A percentile compares a stretch with the other conserved stretches of the same genome.
Conservation (phyloP, 2,329 filamentous ascomycete genomes). For the Aspergillus neoniger region DNA sequence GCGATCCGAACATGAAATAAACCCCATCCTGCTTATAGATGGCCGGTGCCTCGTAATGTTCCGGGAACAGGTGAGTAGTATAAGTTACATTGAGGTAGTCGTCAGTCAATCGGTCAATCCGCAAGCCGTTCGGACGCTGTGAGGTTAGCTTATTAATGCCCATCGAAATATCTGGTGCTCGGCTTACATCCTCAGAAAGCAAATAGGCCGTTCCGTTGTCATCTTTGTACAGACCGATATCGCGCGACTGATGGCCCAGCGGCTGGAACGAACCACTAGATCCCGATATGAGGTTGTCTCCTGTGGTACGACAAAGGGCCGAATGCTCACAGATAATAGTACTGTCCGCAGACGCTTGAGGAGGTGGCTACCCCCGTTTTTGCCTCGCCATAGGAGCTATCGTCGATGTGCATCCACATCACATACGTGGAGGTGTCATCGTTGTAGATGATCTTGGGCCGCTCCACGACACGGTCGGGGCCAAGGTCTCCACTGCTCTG, state of each 20-base stretch:
- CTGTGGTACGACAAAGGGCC: background rate
- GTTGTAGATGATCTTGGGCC: slow-evolving; percentile 70
- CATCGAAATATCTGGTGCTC: background rate
- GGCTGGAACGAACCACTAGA: slow-evolving; percentile 41
- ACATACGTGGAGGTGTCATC: slow-evolving; percentile 65
- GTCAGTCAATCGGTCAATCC: slow-evolving; percentile 37
- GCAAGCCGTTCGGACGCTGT: slow-evolving; percentile 18
- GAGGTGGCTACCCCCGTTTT: slow-evolving; percentile 65
- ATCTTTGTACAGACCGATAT: slow-evolving; percentile 64
- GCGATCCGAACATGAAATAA: slow-evolving; percentile 67
- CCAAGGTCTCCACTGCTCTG: slow-evolving; percentile 60
- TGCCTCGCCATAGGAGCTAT: slow-evolving; percentile 62
- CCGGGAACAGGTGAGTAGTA: slow-evolving; percentile 55
- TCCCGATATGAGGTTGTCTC: too few species aligned
- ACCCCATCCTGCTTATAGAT: slow-evolving; percentile 61
- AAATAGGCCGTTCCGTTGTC: slow-evolving; percentile 63
- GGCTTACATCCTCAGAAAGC: slow-evolving; percentile 62
- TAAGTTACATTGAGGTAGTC: slow-evolving; percentile 58
- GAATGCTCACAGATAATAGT: slow-evolving; percentile 46
- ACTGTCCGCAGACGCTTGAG: slow-evolving; percentile 61
- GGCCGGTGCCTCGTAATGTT: slow-evolving; percentile 62
- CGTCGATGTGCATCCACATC: slow-evolving; percentile 70
- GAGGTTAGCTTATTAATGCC: background rate
- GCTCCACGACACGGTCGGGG: slow-evolving; percentile 63
- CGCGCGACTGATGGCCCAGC: slow-evolving; percentile 55